These are phyloP conservation scores for Cystobasidium slooffiae DNA, from an alignment of 1,284 basidiomycete species.

Conservation along the genomic window DNA sequence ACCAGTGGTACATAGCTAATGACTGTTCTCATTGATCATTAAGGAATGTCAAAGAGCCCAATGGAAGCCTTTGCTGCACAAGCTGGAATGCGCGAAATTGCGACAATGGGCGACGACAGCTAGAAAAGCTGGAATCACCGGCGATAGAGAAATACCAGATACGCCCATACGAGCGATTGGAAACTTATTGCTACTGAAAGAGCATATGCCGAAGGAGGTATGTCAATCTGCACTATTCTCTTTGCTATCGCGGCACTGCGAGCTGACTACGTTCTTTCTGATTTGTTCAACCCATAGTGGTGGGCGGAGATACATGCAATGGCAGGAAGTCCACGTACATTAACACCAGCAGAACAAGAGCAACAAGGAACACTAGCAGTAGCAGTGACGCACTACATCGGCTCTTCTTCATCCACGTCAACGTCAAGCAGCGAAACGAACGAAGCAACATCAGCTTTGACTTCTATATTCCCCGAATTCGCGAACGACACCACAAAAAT, in stretches of 20 bases:
- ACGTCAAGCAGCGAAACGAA: conserved; percentile 59
- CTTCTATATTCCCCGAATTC: conserved; percentile 71
- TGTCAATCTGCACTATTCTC: not conserved
- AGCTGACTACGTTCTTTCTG: not conserved
- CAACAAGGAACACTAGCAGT: conserved; percentile 36
- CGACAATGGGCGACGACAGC: conserved; percentile 23
- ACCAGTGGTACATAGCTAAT: not conserved
- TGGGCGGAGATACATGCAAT: conserved; percentile 32
- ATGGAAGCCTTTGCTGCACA: conserved; percentile 71
- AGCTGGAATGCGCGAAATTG: conserved; percentile 70
- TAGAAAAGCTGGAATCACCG: conserved; percentile 19
- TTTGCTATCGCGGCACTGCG: not conserved
- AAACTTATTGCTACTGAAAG: conserved; percentile 38
- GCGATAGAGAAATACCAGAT: conserved; percentile 37
- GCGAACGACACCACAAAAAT: conserved; percentile 33
- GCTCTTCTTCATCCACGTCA: conserved; percentile 55
- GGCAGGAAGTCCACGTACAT: conserved; percentile 35
- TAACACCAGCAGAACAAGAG: conserved; percentile 36
- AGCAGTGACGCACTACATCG: conserved; percentile 31
- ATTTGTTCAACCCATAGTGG: conserved; percentile 17
- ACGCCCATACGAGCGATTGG: conserved; percentile 46
- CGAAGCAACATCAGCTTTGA: conserved; percentile 61
- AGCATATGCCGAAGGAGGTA: conserved; percentile 15
- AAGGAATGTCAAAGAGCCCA: conserved; percentile 76
- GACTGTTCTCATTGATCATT: not conserved